Evolutionary conservation across 805 yeast genomes (phyloP).

Genomic region (Kazachstania taianensis): DNA sequence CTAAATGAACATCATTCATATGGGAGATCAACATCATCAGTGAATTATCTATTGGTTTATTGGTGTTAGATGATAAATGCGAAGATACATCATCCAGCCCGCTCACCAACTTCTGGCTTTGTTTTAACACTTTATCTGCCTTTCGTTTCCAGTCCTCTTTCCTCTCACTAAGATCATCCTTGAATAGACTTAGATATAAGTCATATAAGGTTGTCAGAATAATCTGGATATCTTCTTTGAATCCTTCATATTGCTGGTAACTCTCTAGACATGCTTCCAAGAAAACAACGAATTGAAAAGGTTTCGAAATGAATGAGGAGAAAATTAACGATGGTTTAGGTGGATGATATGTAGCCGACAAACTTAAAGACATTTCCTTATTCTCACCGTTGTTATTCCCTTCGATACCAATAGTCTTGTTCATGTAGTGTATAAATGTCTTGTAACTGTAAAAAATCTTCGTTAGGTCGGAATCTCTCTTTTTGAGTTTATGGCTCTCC

Average conservation of each 20-base stretch:
- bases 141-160: constrained; percentile 51
- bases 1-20: constrained; percentile 29
- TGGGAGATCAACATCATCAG: constrained; percentile 31
- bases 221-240: constrained; percentile 55
- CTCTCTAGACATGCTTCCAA: constrained; percentile 82
- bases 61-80: constrained; percentile 3
- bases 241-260: constrained; percentile 66
- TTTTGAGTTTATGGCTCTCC: constrained; percentile 3
- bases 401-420: constrained; percentile 22
- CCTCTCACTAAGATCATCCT: constrained; percentile 29
- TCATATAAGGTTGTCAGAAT: constrained; percentile 73
- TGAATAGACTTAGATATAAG: constrained; percentile 58
- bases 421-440: constrained; percentile 47
- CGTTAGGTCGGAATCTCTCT: constrained; percentile 8
- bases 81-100: constrained; percentile 10
- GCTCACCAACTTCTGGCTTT: constrained; percentile 40
- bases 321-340: constrained; percentile 85
- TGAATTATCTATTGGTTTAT: constrained; percentile 20
- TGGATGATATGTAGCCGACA: constrained; percentile 63
- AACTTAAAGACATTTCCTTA: constrained; percentile 3
- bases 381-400: constrained; percentile 1
- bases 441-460: constrained; percentile 43
- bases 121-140: constrained; percentile 44
- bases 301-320: constrained; percentile 76
- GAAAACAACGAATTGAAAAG: constrained; percentile 82